Evolutionary conservation across 768 basidiomycete genomes (phyloP).

Genomic region (Pleurotus pulmonarius): DNA sequence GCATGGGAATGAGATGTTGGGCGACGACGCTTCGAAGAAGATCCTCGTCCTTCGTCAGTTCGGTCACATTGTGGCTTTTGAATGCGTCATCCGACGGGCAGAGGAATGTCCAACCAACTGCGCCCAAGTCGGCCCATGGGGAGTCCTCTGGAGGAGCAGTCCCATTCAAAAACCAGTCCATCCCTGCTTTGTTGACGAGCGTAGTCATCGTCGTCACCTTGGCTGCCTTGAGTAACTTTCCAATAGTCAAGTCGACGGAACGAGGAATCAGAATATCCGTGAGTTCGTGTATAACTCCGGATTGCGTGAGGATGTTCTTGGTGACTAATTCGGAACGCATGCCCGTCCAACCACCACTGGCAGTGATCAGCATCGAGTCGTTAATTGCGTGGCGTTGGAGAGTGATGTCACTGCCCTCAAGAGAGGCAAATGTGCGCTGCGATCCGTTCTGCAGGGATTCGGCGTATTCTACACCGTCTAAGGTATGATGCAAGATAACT

Average conservation of each 20-base stretch:
- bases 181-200: constrained; percentile 77
- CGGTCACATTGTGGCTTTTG: constrained; percentile 79
- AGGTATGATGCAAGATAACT: constrained; percentile 84
- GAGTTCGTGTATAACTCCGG: constrained; percentile 89
- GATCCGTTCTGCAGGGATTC: constrained; percentile 58
- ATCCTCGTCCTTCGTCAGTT: constrained; percentile 54
- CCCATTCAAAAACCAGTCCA: constrained; percentile 90
- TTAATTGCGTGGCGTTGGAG: constrained; percentile 51
- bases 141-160: constrained; percentile 71
- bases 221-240: constrained; percentile 88
- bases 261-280: constrained; percentile 85
- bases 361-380: constrained; percentile 48
- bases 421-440: constrained; percentile 69
- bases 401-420: constrained; percentile 83
- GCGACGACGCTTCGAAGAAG: constrained; percentile 56
- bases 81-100: constrained; percentile 94
- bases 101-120: constrained; percentile 78
- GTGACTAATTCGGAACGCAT: constrained; percentile 58
- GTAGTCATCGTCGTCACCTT: constrained; percentile 87
- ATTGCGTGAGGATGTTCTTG: constrained; percentile 75
- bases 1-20: constrained; percentile 71
- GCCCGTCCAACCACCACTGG: constrained; percentile 78
- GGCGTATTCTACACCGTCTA: constrained; percentile 74
- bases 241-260: constrained; percentile 78
- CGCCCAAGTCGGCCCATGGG: constrained; percentile 50